Base-by-base conservation (phyloP, 148 eudicot genomes). In the Silene conica region DNA sequence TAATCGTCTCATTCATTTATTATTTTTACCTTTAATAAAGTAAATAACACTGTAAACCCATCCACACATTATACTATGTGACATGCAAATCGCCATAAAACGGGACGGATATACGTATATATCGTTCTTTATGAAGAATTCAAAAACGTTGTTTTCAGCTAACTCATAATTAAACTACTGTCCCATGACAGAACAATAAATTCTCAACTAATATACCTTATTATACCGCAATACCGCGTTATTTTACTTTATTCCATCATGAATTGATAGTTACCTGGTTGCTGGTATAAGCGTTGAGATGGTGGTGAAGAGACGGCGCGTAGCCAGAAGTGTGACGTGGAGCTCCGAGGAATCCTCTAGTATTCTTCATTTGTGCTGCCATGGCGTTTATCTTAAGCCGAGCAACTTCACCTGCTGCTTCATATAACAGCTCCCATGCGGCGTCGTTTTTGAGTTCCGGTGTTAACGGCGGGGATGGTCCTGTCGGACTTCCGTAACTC, bases 321-420 rank as follows among this genome's bases (percentile, higher is more conserved):
- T 20, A 19, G 11, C 63, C 12, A n/a, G 78, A 65, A 75, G 19
- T 59, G 74, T 18, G 71, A 14, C 70, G 58, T 4, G 75, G 79
- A 0, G 78, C 60, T 3, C 1, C 54, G 9, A 83, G 63, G 9
- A 77, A 59, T 0, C 76, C 79, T 23, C 77, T 73, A 22, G 62
- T 60, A 1, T 15, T 50, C 18, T 50, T 13, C 55, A 80, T 25
- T 20, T 76, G 81, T 20, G 79, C 81, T 1, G 77, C 78, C 18
- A 82, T 77, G 7, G 80, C 71, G 78, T 67, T 82, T 54, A 89
- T 72, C 63, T 86, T 82, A 31, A 84, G 70, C 56, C 86, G 70
- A 7, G 91, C 88, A 4, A 87, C 84, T 74, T 80, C 81, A 41
- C 80, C 85, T 1, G 89, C 92, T 1, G 90, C 89, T 1, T 79